Evolutionary conservation across 2,329 filamentous ascomycete species (phyloP).

Genomic region (Curvularia verruculosa): DNA sequence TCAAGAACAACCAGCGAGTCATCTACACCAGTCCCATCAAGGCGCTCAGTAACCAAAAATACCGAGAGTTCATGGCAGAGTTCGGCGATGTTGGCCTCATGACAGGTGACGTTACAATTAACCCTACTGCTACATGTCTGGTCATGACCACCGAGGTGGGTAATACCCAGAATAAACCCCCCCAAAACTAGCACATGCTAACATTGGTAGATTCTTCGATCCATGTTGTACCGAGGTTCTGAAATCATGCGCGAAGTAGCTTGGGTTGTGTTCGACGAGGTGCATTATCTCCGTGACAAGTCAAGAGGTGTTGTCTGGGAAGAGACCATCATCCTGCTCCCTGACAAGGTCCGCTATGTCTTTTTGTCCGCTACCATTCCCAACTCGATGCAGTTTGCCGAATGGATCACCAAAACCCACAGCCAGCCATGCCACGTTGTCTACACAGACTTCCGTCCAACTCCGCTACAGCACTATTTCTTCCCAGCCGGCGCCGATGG

Average conservation of each 20-base stretch:
- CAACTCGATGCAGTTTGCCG: constrained; percentile 98
- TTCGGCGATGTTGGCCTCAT: constrained; percentile 98
- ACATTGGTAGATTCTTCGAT: constrained; percentile 79
- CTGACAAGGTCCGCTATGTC: constrained; percentile 98
- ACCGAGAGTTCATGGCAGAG: constrained; percentile 91
- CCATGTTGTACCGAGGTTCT: constrained; percentile 96
- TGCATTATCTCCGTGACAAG: constrained; percentile 97
- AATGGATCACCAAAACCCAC: constrained; percentile 99
- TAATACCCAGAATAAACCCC: constrained; percentile 3
- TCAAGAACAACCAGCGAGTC: constrained; percentile 96
- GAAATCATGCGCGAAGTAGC: constrained; percentile 99
- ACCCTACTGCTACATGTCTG: constrained; percentile 94
- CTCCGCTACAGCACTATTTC: constrained; percentile 96
- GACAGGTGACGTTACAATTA: constrained; percentile 99
- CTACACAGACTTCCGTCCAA: constrained; percentile 97
- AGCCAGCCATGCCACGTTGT: constrained; percentile 98
- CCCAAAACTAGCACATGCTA: constrained; percentile 11
- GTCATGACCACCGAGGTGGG: constrained; percentile 92
- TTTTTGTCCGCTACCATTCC: constrained; percentile 98
- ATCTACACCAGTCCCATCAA: constrained; percentile 99
- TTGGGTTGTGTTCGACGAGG: constrained; percentile 98
- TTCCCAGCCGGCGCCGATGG: constrained; percentile 92
- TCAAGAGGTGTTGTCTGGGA: constrained; percentile 96
- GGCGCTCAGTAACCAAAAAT: constrained; percentile 97
- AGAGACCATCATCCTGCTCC: constrained; percentile 96